Evolutionary conservation across 1,284 basidiomycete species (phyloP).

Genomic region (Cryptococcus maquisensis): DNA sequence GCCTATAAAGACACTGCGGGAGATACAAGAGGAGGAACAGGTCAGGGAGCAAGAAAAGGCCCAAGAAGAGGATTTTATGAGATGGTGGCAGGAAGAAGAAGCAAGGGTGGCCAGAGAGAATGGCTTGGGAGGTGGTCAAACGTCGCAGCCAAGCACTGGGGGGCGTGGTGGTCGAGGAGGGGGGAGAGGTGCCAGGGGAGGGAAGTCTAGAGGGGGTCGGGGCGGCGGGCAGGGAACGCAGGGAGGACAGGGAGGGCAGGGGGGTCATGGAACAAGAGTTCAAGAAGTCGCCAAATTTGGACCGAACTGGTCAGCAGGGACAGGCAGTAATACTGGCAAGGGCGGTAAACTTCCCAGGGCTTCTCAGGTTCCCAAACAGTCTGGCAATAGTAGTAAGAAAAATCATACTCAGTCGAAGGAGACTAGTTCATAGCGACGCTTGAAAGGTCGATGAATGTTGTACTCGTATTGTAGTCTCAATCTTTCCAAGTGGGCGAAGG

Average conservation of each 20-base stretch:
- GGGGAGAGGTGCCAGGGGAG: slow-evolving; percentile 6
- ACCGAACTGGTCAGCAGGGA: neutral
- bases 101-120: slow-evolving; percentile 57
- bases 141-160: neutral
- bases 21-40: slow-evolving; percentile 78
- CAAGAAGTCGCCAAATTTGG: neutral
- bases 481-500: too few relatives aligned
- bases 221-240: neutral
- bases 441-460: too few relatives aligned
- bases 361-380: too few relatives aligned
- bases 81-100: slow-evolving; percentile 82
- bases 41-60: slow-evolving; percentile 49
- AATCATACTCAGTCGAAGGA: too few relatives aligned
- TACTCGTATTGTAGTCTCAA: too few relatives aligned
- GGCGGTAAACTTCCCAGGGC: too few relatives aligned
- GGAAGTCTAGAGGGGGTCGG: neutral
- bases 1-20: slow-evolving; percentile 58
- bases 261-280: neutral
- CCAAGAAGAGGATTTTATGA: slow-evolving; percentile 70
- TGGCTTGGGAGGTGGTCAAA: neutral
- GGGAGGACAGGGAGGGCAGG: neutral
- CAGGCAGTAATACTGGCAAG: neutral
- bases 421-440: too few relatives aligned
- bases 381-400: too few relatives aligned
- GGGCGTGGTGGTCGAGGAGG: slow-evolving; percentile 11